Conservation (phyloP, 148 eudicot species). For the Selenicereus undatus region DNA sequence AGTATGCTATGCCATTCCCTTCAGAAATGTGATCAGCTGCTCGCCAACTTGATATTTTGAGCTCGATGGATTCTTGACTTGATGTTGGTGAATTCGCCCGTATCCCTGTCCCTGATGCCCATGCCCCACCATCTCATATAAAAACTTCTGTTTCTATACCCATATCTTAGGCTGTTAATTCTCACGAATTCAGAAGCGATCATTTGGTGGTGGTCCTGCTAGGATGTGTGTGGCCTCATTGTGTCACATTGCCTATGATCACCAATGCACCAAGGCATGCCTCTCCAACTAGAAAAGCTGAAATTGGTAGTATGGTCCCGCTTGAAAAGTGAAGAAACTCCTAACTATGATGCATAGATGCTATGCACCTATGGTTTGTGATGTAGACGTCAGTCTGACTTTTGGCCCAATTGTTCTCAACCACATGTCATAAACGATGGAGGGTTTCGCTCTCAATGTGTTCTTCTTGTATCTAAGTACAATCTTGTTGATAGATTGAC, state of each 20-base stretch:
- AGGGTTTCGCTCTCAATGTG: constrained; percentile 24
- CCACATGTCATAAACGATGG: constrained; percentile 11
- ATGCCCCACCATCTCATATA: not conserved
- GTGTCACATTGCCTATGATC: constrained; percentile 8
- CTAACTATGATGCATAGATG: constrained; percentile 16
- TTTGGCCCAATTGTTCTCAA: constrained; percentile 20
- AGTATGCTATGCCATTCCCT: not conserved
- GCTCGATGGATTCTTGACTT: not conserved
- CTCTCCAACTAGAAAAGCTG: not conserved
- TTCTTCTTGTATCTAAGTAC: not conserved
- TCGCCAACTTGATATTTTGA: not conserved
- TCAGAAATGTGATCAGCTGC: not conserved
- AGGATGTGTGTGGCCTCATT: not conserved
- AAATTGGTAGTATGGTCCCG: constrained; percentile 21
- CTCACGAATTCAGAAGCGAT: not conserved
- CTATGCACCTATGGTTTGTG: not conserved
- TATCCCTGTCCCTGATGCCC: not conserved
- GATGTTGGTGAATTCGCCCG: not conserved
- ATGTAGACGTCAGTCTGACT: constrained; percentile 1
- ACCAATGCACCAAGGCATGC: constrained; percentile 10
- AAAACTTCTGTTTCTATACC: not conserved
- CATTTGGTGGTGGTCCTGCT: constrained; percentile 9
- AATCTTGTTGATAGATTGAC: constrained; percentile 3
- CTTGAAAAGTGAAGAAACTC: constrained; percentile 13
- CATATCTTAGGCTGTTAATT: not conserved